Conservation (phyloP, 2,329 filamentous ascomycete species). For the Aspergillus quadricinctus region DNA sequence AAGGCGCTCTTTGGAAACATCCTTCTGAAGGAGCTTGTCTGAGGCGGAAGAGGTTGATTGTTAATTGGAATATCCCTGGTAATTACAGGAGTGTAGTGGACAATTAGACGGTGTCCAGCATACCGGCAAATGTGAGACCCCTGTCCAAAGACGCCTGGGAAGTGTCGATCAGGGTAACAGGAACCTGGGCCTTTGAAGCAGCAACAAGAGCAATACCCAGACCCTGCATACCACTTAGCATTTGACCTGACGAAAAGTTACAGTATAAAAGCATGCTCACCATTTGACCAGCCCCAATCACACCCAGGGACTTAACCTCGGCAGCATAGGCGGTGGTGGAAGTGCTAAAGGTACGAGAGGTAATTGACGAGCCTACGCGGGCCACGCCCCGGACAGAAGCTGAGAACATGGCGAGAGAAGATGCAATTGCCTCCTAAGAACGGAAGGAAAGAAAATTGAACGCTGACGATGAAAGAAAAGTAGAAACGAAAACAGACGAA, state of each 20-base stretch:
- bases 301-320: conserved; percentile 81
- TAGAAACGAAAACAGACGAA: conserved; percentile 1
- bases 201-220: conserved; percentile 94
- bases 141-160: conserved; percentile 83
- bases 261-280: conserved; percentile 46
- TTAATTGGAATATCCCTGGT: neutral
- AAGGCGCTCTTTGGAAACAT: conserved; percentile 81
- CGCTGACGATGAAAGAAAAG: conserved; percentile 13
- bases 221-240: conserved; percentile 55
- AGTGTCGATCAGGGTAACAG: conserved; percentile 80
- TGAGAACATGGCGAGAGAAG: conserved; percentile 29
- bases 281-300: conserved; percentile 95
- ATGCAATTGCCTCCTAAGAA: neutral
- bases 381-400: conserved; percentile 29
- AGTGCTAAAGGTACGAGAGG: conserved; percentile 63
- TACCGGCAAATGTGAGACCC: conserved; percentile 82
- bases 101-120: neutral
- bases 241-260: conserved; percentile 10
- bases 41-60: conserved; percentile 1
- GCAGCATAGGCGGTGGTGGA: conserved; percentile 58
- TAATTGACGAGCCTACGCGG: conserved; percentile 32
- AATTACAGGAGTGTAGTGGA: neutral
- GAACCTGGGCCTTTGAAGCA: conserved; percentile 74
- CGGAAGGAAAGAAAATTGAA: neutral
- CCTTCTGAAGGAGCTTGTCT: conserved; percentile 92